A percentile compares a stretch with the other conserved stretches of the same genome.
Conservation (phyloP, 208 protist species). For the Angomonas desouzai region DNA sequence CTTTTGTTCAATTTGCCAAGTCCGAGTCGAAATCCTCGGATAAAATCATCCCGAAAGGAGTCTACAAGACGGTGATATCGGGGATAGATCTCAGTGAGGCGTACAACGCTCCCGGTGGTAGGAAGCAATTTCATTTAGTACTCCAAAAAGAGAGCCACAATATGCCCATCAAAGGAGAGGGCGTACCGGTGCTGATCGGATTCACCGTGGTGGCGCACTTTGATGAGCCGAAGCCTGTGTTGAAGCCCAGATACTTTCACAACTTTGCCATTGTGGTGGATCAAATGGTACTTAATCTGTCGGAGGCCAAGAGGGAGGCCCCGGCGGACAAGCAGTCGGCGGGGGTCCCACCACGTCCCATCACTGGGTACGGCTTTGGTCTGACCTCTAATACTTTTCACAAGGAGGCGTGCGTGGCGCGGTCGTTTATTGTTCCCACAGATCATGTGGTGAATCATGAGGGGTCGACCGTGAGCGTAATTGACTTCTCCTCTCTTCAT, state of each 20-base stretch:
- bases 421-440: slow-evolving; percentile 14
- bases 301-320: slow-evolving; percentile 19
- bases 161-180: slow-evolving; percentile 19
- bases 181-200: slow-evolving; percentile 36
- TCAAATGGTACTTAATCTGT: slow-evolving; percentile 52
- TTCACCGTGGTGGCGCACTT: slow-evolving; percentile 51
- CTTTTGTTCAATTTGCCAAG: slow-evolving; percentile 8
- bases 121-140: slow-evolving; percentile 35
- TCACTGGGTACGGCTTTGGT: slow-evolving; percentile 48
- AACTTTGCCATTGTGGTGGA: slow-evolving; percentile 43
- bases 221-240: slow-evolving; percentile 12
- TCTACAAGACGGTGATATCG: slow-evolving; percentile 30
- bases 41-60: slow-evolving; percentile 20
- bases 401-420: background rate
- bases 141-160: slow-evolving; percentile 31
- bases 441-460: background rate
- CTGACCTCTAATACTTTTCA: slow-evolving; percentile 48
- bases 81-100: slow-evolving; percentile 51
- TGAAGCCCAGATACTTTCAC: slow-evolving; percentile 40
- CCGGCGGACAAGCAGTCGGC: slow-evolving; percentile 16
- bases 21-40: background rate
- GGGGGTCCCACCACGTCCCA: slow-evolving; percentile 11
- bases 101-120: slow-evolving; percentile 50
- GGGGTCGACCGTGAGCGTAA: slow-evolving; percentile 17
- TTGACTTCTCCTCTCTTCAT: slow-evolving; percentile 55